Evolutionary conservation across 1,284 basidiomycete species (phyloP), one percentile per base, ranked within the genome.

Genomic region (Apiotrichum domesticum): DNA sequence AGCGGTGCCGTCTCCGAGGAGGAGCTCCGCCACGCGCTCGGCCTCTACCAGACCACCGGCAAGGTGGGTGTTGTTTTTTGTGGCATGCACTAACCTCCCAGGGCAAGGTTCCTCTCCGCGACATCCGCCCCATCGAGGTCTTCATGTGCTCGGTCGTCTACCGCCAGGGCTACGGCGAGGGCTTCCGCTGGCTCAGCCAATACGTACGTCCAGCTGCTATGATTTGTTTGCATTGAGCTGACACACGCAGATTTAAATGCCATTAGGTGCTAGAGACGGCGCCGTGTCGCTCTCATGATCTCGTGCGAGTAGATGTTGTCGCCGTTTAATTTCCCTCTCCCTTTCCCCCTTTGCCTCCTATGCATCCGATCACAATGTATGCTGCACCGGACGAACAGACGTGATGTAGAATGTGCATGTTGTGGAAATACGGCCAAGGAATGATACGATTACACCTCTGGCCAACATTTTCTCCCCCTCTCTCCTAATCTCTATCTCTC

Each of bases 141-240:
- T 99, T 98, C 85, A 99, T 99, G 96, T 98, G 94, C 82, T 98
- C 96, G 14, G 95, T 99, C 59, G 95, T 99, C 57, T 93, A 96
- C 84, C 85, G 95, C 76, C 94, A 98, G 77, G 95, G 95, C 59
- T 98, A 98, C 77, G 95, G 94, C 62, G 96, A 98, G 80, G 95
- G 89, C 64, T 98, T 98, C 90, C 85, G 94, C 67, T 98, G 95
- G 95, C 75, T 98, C 66, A 95, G 91, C 64, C 94, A 97, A 90
- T 98, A 98, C 80, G 85, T 88, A 74, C 69, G 83, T 76, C 7
- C 13, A 6, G 37, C 21, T 21, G 21, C 21, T 21, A 21, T 21
- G 21, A 21, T 21, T 21, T 21, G 21, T 21, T 21, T 21, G 21
- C 21, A n/a, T 41, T 9, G 8, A 15, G n/a, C 34, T 37, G 3